Evolutionary conservation across 306 rosid species (phyloP).

Genomic region (Glycine soja): DNA sequence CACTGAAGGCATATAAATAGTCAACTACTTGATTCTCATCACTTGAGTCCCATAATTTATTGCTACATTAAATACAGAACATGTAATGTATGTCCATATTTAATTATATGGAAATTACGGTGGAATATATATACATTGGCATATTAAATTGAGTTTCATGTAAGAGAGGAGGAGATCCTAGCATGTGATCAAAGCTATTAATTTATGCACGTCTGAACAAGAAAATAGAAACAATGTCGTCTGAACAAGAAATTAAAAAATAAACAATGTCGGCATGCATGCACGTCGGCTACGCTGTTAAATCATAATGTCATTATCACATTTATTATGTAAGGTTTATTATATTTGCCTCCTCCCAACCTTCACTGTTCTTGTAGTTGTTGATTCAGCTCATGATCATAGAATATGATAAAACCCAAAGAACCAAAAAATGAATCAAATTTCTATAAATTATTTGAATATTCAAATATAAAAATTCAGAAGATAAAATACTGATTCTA

Average conservation of each 20-base stretch:
- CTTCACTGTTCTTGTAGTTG: too few relatives aligned
- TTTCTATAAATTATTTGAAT: too few relatives aligned
- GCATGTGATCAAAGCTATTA: background rate
- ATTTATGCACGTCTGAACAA: background rate
- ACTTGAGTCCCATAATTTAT: background rate
- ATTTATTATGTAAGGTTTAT: background rate
- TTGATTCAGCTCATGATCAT: too few relatives aligned
- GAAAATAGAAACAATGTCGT: background rate
- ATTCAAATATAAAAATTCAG: background rate
- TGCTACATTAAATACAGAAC: background rate
- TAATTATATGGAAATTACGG: background rate
- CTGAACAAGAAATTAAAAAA: background rate
- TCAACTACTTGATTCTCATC: background rate
- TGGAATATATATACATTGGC: background rate
- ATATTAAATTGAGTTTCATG: background rate
- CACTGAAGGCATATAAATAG: background rate
- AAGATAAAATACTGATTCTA: background rate
- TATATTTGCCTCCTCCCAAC: too few relatives aligned
- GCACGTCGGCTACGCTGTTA: background rate
- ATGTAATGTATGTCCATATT: background rate
- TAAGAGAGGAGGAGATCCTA: background rate
- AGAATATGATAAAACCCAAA: too few relatives aligned
- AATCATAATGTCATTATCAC: background rate
- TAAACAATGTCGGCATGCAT: background rate
- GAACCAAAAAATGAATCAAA: too few relatives aligned